Conservation (phyloP, 257 asterid species). For the Solanum bukasovii region DNA sequence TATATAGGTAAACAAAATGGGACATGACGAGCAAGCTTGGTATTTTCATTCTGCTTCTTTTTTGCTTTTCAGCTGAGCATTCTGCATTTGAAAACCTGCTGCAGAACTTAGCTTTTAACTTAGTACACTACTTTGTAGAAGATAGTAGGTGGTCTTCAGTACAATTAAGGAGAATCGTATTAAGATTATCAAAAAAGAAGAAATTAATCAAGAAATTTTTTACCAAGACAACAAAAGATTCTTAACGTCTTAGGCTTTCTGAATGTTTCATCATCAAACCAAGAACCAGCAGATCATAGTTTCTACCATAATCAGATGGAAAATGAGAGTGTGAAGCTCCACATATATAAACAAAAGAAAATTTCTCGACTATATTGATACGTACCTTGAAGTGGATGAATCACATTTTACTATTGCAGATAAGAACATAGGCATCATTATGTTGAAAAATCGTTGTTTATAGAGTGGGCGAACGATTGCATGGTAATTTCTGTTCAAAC, state of each 20-base stretch:
- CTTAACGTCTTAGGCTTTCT: conserved; percentile 1
- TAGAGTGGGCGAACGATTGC: conserved; percentile 75
- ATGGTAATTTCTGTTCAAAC: conserved; percentile 68
- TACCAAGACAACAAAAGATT: neutral
- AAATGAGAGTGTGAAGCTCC: neutral
- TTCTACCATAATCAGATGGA: neutral
- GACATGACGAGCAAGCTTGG: neutral
- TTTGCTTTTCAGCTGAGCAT: neutral
- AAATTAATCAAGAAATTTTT: neutral
- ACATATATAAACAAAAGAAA: neutral
- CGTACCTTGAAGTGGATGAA: conserved; percentile 44
- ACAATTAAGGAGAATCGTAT: neutral
- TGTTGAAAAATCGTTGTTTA: conserved; percentile 90
- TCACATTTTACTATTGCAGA: conserved; percentile 43
- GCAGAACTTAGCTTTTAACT: neutral
- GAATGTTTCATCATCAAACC: neutral
- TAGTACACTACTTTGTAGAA: neutral
- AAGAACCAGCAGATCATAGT: neutral
- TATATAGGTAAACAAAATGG: neutral
- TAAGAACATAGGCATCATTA: conserved; percentile 52
- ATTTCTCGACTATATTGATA: neutral
- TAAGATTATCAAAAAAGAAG: neutral
- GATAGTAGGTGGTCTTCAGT: neutral
- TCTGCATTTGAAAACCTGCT: neutral
- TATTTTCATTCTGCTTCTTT: neutral